A percentile compares a stretch with the other conserved stretches of the same genome.
These are phyloP conservation scores for Phaseolus lunatus DNA, from an alignment of 306 rosid genomes.

Conservation along the genomic window DNA sequence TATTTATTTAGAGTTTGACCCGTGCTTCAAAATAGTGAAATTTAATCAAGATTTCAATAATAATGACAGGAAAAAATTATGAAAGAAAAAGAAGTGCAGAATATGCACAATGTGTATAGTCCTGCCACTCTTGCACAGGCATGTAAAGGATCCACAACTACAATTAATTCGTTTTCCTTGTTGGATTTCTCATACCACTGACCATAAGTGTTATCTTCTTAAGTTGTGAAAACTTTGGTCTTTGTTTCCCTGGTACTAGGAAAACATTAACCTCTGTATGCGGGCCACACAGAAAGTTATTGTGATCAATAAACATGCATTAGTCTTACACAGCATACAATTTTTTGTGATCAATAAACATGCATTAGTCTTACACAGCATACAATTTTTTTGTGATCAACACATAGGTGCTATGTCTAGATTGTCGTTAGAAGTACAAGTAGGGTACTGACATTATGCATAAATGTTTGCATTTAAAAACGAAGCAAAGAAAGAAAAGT, in stretches of 20 bases:
- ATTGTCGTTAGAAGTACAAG: conserved; percentile 24
- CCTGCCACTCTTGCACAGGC: background rate
- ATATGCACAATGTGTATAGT: background rate
- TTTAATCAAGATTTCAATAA: background rate
- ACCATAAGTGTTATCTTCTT: conserved; percentile 4
- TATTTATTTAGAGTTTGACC: background rate
- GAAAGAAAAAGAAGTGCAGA: background rate
- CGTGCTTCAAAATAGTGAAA: background rate
- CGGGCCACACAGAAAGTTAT: conserved; percentile 29
- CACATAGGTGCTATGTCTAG: conserved; percentile 31
- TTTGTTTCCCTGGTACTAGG: conserved; percentile 14
- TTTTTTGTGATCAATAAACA: conserved; percentile 28
- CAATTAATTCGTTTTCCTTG: background rate
- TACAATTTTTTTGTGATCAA: conserved; percentile 37
- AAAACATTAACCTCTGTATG: conserved; percentile 15
- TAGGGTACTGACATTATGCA: conserved; percentile 32
- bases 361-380: background rate
- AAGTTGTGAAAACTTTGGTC: background rate
- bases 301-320: conserved; percentile 5
- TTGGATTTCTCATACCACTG: conserved; percentile 35
- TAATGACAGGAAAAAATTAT: background rate
- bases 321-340: conserved; percentile 27
- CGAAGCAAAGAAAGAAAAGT: conserved; percentile 35
- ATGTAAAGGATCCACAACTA: background rate
- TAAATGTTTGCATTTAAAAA: conserved; percentile 32